A percentile compares a stretch with the other conserved stretches of the same genome.
These are phyloP conservation scores for Mucor saturninus DNA, from an alignment of 371 early-diverging fungal genomes.

Conservation along the genomic window DNA sequence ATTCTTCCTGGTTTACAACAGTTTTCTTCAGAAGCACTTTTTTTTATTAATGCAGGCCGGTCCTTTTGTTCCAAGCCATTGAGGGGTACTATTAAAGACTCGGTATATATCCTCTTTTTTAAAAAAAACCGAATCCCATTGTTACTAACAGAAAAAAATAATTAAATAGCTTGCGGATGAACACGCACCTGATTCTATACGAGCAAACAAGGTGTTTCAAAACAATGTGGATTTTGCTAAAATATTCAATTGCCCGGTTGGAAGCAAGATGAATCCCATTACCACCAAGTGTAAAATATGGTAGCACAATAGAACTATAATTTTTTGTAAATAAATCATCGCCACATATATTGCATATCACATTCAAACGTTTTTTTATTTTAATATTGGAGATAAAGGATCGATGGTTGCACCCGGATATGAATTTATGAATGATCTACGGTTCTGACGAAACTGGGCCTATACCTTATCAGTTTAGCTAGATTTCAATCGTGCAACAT, in stretches of 20 bases:
- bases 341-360: too few species aligned
- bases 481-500: too few species aligned
- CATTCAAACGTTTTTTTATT: too few species aligned
- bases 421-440: too few species aligned
- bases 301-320: conserved; percentile 18
- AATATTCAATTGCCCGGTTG: conserved; percentile 56
- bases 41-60: conserved; percentile 50
- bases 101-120: conserved; percentile 19
- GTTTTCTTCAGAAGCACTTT: conserved; percentile 45
- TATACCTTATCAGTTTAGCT: too few species aligned
- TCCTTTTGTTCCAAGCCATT: conserved; percentile 44
- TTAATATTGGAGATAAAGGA: too few species aligned
- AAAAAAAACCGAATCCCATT: too few species aligned
- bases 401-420: too few species aligned
- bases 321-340: too few species aligned
- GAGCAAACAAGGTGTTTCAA: conserved; percentile 60
- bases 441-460: too few species aligned
- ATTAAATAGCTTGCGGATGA: conserved; percentile 37
- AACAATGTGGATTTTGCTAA: conserved; percentile 61
- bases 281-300: conserved; percentile 45
- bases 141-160: too few species aligned
- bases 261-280: conserved; percentile 53
- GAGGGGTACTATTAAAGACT: conserved; percentile 29
- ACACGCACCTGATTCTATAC: conserved; percentile 53
- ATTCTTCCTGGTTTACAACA: conserved; percentile 29